Percentiles rank a stretch among this genome's conserved stretches.
These are phyloP conservation scores for Pinus taeda DNA, from an alignment of 75 land plant genomes.

Conservation along the genomic window DNA sequence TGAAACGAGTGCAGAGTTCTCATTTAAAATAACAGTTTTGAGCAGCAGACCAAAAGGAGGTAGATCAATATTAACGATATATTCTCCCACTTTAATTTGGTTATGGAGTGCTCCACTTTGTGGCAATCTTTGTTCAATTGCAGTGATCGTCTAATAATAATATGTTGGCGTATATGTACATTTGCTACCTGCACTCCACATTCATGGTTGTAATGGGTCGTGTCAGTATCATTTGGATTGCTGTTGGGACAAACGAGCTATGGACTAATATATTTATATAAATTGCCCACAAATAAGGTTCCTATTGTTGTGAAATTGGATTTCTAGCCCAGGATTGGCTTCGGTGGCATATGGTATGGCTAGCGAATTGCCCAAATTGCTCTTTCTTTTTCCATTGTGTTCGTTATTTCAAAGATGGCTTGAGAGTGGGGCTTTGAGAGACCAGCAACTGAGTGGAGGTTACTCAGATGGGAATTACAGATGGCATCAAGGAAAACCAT, in stretches of 20 bases:
- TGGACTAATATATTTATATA: conserved; percentile 85
- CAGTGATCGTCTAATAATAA: too few relatives aligned
- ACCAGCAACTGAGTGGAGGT: conserved; percentile 40
- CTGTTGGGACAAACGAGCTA: conserved; percentile 52
- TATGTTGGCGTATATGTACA: too few relatives aligned
- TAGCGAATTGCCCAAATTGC: conserved; percentile 75
- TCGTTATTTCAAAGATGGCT: conserved; percentile 57
- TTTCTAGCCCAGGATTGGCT: conserved; percentile 64
- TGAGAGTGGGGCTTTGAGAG: conserved; percentile 74
- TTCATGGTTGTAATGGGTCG: conserved; percentile 36
- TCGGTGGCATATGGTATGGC: conserved; percentile 79
- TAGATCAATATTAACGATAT: too few relatives aligned
- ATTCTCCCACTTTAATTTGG: too few relatives aligned
- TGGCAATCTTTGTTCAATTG: too few relatives aligned
- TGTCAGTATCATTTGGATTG: conserved; percentile 63
- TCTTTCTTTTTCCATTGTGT: conserved; percentile 54
- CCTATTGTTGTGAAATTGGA: conserved; percentile 73
- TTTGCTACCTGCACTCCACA: too few relatives aligned
- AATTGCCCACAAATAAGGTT: conserved; percentile 94
- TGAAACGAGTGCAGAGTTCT: too few relatives aligned
- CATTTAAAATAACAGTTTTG: too few relatives aligned
- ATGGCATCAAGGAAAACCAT: neutral
- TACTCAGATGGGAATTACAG: neutral
- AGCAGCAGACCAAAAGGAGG: too few relatives aligned
- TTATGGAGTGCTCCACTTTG: too few relatives aligned